Conservation (phyloP, 2,329 filamentous ascomycete genomes). For the Alternaria longipes region DNA sequence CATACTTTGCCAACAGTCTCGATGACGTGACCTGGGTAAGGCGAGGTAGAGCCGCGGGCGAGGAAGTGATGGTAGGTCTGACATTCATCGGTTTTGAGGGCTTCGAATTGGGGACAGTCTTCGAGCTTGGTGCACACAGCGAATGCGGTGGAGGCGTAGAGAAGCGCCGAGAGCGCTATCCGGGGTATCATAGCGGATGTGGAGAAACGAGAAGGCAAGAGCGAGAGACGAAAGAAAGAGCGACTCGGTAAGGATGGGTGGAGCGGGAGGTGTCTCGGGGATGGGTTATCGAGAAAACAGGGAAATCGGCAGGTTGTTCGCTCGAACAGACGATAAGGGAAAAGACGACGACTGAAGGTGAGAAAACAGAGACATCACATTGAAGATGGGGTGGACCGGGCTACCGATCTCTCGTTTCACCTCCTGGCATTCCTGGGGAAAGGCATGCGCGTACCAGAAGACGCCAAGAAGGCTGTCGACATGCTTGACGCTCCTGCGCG, state of each 20-base stretch:
- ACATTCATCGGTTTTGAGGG: conserved; percentile 35
- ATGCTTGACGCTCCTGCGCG: conserved; percentile 1
- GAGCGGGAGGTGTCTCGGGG: neutral
- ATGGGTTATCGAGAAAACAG: neutral
- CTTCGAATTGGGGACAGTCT: conserved; percentile 35
- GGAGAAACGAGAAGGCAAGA: conserved; percentile 8
- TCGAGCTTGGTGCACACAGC: conserved; percentile 41
- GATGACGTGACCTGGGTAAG: conserved; percentile 40
- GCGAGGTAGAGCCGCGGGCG: conserved; percentile 37
- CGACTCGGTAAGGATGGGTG: conserved; percentile 7
- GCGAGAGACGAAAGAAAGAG: conserved; percentile 7
- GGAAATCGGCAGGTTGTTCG: conserved; percentile 4
- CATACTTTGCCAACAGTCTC: conserved; percentile 39
- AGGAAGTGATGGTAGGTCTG: conserved; percentile 40
- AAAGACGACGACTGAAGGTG: neutral
- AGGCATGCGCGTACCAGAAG: conserved; percentile 20
- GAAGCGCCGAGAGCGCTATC: conserved; percentile 26
- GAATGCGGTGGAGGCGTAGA: conserved; percentile 26
- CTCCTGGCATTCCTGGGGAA: conserved; percentile 6
- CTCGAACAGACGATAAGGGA: conserved; percentile 4
- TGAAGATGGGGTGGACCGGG: conserved; percentile 4
- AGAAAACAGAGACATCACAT: neutral
- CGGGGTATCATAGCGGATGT: conserved; percentile 31
- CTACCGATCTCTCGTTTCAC: conserved; percentile 6
- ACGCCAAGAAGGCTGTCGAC: conserved; percentile 18